Percentiles rank a stretch among this genome's conserved stretches.
These are phyloP conservation scores for Nakaseomyces delphensis DNA, from an alignment of 1,139 yeast genomes.

Conservation along the genomic window DNA sequence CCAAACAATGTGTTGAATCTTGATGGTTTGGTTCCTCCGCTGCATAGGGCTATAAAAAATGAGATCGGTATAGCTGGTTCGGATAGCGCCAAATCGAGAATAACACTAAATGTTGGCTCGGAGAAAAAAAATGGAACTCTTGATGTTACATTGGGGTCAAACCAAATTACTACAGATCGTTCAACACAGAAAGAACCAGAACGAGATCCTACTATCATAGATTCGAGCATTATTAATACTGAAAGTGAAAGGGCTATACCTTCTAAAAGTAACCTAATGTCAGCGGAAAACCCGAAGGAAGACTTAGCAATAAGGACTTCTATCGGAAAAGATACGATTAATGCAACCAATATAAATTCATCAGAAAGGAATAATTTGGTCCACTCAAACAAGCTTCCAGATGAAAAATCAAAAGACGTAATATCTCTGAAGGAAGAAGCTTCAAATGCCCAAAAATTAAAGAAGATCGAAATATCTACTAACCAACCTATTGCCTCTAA, in stretches of 20 bases:
- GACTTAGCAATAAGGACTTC: too few species aligned
- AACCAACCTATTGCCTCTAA: background rate
- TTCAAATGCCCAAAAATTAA: background rate
- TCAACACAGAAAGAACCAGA: too few species aligned
- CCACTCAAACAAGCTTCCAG: background rate
- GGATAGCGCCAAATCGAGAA: background rate
- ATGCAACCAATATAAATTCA: background rate
- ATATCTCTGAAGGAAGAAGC: slow-evolving; percentile 25
- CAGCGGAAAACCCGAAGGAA: too few species aligned
- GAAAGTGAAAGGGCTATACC: too few species aligned
- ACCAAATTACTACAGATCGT: background rate
- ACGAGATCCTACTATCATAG: too few species aligned
- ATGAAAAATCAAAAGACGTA: slow-evolving; percentile 9
- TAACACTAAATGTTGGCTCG: background rate
- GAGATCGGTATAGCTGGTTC: background rate
- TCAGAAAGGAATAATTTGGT: background rate
- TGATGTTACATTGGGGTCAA: background rate
- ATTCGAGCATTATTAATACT: too few species aligned
- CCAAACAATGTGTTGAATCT: slow-evolving; percentile 12
- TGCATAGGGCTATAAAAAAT: slow-evolving; percentile 1
- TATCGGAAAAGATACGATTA: background rate
- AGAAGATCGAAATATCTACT: background rate
- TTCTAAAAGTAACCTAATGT: too few species aligned
- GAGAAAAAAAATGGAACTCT: too few species aligned
- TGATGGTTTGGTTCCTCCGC: slow-evolving; percentile 14